These are phyloP conservation scores for Plectosphaerella plurivora DNA, from an alignment of 2,329 filamentous ascomycete genomes.

Conservation along the genomic window DNA sequence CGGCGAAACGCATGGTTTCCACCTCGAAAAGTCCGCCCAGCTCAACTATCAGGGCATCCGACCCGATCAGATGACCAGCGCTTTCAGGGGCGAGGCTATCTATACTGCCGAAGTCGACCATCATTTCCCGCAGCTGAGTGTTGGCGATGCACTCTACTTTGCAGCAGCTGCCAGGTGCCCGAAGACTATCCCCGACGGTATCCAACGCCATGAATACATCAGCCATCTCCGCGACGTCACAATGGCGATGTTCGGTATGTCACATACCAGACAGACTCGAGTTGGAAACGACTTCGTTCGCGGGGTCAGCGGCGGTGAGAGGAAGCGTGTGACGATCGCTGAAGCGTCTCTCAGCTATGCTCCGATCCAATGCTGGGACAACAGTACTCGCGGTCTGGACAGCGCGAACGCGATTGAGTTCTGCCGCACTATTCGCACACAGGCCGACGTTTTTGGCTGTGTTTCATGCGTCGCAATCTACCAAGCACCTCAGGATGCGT, in stretches of 20 bases:
- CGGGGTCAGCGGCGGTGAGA: slow-evolving; percentile 49
- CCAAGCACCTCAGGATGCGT: slow-evolving; percentile 45
- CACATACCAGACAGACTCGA: slow-evolving; percentile 46
- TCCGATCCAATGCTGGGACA: slow-evolving; percentile 38
- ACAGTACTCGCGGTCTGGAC: slow-evolving; percentile 62
- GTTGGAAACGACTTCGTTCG: slow-evolving; percentile 51
- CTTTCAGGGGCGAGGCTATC: slow-evolving; percentile 51
- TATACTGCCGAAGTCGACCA: slow-evolving; percentile 65
- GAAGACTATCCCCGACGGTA: slow-evolving; percentile 39
- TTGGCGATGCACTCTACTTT: slow-evolving; percentile 58
- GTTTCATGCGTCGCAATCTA: slow-evolving; percentile 61
- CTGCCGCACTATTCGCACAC: slow-evolving; percentile 53
- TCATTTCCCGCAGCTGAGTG: slow-evolving; percentile 54
- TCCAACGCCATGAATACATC: slow-evolving; percentile 33
- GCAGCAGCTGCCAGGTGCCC: slow-evolving; percentile 50
- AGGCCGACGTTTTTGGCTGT: slow-evolving; percentile 54
- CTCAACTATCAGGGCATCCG: slow-evolving; percentile 3
- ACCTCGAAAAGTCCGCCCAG: not conserved
- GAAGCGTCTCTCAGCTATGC: slow-evolving; percentile 22
- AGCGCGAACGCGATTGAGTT: slow-evolving; percentile 62
- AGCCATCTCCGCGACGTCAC: slow-evolving; percentile 46
- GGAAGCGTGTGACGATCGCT: slow-evolving; percentile 31
- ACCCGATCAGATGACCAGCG: not conserved
- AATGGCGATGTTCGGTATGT: slow-evolving; percentile 50
- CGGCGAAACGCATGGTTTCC: slow-evolving; percentile 1